Evolutionary conservation across 148 eudicot species (phyloP).

Genomic region (Rhododendron ferrugineum): DNA sequence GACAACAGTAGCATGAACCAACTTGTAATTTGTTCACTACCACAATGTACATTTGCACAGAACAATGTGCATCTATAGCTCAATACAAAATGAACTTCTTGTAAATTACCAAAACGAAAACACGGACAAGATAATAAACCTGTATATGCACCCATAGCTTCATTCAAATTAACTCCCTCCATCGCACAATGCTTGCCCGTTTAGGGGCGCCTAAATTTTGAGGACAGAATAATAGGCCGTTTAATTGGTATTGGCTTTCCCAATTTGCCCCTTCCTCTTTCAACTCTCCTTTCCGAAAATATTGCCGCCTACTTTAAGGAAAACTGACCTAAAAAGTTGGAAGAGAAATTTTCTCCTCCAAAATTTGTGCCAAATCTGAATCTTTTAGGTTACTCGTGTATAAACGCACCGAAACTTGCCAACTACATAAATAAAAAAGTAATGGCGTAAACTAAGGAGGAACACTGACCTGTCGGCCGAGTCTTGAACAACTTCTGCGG

Average conservation of each 20-base stretch:
- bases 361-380: too few species aligned
- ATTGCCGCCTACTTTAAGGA: too few species aligned
- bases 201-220: too few species aligned
- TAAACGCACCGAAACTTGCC: neutral
- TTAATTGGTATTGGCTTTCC: too few species aligned
- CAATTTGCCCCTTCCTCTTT: too few species aligned
- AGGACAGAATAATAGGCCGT: too few species aligned
- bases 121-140: neutral
- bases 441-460: neutral
- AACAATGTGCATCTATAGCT: neutral
- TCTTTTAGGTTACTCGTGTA: too few species aligned
- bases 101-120: neutral
- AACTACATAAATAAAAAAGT: neutral
- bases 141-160: neutral
- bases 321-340: too few species aligned
- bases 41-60: neutral
- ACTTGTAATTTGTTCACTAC: neutral
- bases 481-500: slow-evolving; percentile 43
- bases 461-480: slow-evolving; percentile 27
- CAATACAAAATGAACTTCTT: neutral
- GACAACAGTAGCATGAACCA: neutral
- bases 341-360: too few species aligned
- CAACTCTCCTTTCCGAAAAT: too few species aligned
- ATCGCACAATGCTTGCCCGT: too few species aligned
- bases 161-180: neutral